phyloP scores from a whole-genome alignment of 768 basidiomycete genomes.

The Auriscalpium vulgare region DNA sequence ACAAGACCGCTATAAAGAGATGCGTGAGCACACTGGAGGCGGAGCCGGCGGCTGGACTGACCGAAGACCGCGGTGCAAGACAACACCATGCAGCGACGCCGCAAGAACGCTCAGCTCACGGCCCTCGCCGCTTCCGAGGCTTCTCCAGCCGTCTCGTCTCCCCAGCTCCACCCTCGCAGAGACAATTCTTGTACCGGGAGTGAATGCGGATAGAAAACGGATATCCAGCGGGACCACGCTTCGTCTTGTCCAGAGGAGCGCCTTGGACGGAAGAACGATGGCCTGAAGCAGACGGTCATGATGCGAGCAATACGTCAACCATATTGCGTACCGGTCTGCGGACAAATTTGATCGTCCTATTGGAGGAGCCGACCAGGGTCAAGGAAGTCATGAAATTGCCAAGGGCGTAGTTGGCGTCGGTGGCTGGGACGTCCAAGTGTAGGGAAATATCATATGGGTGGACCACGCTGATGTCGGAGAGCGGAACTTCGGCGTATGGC shows the following conservation, averaged over 20 bases:
- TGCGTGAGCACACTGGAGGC: neutral
- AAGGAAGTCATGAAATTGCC: conserved; percentile 82
- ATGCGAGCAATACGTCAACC: neutral
- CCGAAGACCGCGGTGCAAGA: conserved; percentile 66
- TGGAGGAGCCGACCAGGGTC: conserved; percentile 48
- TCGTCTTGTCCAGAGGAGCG: conserved; percentile 32
- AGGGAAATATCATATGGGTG: conserved; percentile 76
- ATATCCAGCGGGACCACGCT: conserved; percentile 41
- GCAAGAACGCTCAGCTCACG: conserved; percentile 64
- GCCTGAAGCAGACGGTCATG: conserved; percentile 33
- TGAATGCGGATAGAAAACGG: conserved; percentile 49
- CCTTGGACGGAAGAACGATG: conserved; percentile 40
- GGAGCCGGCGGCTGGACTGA: conserved; percentile 23
- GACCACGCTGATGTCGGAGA: conserved; percentile 44
- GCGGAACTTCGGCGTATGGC: conserved; percentile 52
- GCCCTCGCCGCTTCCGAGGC: conserved; percentile 58
- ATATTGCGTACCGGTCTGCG: conserved; percentile 55
- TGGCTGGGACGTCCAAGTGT: conserved; percentile 55
- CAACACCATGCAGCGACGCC: conserved; percentile 52
- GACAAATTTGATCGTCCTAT: conserved; percentile 52
- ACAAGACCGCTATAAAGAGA: conserved; percentile 47
- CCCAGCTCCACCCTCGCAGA: conserved; percentile 66
- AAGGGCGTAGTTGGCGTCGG: conserved; percentile 59
- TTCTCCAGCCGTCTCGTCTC: conserved; percentile 65
- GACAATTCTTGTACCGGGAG: conserved; percentile 38